Evolutionary conservation across 2,329 filamentous ascomycete species (phyloP), one percentile per base, ranked within the genome.

Genomic region (Camillea tinctor): DNA sequence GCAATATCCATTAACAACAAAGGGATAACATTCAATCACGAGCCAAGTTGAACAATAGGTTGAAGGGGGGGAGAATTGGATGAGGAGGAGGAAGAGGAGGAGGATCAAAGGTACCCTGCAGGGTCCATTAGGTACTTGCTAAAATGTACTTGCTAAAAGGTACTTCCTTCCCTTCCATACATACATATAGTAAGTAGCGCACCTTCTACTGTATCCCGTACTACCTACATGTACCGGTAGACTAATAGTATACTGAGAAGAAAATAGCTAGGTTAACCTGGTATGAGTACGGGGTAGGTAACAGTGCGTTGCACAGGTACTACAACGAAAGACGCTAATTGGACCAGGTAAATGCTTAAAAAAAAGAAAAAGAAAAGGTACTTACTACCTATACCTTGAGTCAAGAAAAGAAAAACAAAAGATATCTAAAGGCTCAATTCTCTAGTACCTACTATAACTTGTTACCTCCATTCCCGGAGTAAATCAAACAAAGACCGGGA

Each of bases 401-500:
- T 30, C 26, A 30, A n/a, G n/a, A n/a, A n/a, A 30, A 30, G 2
- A n/a, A n/a, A n/a, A n/a, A n/a, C n/a, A n/a, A n/a, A n/a, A n/a
- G n/a, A n/a, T n/a, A n/a, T n/a, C n/a, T n/a, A n/a, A 30, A n/a
- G n/a, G n/a, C n/a, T 17, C 52, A 50, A 52, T 30, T 13, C 15
- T 55, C 51, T 49, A 23, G 49, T 11, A 19, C 59, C 56, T 60
- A 50, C 55, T 54, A n/a, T 30, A 9, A 30, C 53, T 30, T 21
- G 52, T 61, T 63, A 62, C 56, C 51, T 60, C 40, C 57, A 58
- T 65, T 64, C 57, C 61, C 50, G 40, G 55, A 53, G 61, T 64
- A 54, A 60, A 61, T 50, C 55, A 59, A 64, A 58, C 50, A 62
- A 57, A 62, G 52, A 61, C 64, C 56, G 64, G 64, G 56, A 66